phyloP scores from a whole-genome alignment of 305 asterid species.

The Coffea humblotiana region DNA sequence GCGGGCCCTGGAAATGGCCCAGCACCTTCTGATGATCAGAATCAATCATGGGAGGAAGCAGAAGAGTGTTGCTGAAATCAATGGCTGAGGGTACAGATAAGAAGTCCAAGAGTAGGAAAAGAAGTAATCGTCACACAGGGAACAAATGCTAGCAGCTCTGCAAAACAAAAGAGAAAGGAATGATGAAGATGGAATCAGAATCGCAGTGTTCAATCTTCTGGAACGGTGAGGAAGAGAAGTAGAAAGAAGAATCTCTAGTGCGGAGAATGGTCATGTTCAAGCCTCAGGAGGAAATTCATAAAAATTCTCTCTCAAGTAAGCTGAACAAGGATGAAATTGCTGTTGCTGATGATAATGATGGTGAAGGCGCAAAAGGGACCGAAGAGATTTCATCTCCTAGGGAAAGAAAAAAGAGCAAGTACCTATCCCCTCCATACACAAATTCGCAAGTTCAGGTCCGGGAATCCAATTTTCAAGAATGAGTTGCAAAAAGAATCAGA shows the following conservation, averaged over 20 bases:
- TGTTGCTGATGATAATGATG: conserved; percentile 16
- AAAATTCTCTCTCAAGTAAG: conserved; percentile 23
- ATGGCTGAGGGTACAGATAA: conserved; percentile 33
- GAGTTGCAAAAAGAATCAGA: conserved; percentile 30
- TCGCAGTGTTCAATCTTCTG: conserved; percentile 22
- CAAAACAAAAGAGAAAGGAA: conserved; percentile 26
- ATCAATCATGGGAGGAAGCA: conserved; percentile 46
- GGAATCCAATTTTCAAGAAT: conserved; percentile 31
- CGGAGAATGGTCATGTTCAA: conserved; percentile 6
- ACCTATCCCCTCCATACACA: conserved; percentile 74
- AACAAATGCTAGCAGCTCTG: conserved; percentile 12
- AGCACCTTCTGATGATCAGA: conserved; percentile 34
- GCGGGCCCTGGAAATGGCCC: conserved; percentile 20
- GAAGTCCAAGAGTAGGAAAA: conserved; percentile 24
- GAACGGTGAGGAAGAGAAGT: conserved; percentile 21
- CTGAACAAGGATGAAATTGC: conserved; percentile 20
- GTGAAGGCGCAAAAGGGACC: conserved; percentile 23
- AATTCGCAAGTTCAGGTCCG: conserved; percentile 26
- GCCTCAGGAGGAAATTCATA: neutral
- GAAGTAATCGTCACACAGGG: conserved; percentile 10
- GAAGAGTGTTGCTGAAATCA: conserved; percentile 64
- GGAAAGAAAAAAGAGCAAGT: conserved; percentile 86
- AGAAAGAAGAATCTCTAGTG: conserved; percentile 30
- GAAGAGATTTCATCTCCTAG: conserved; percentile 47
- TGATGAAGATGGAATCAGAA: conserved; percentile 28